phyloP scores from a whole-genome alignment of 73 alveolate species.

The Paramecium octaurelia region DNA sequence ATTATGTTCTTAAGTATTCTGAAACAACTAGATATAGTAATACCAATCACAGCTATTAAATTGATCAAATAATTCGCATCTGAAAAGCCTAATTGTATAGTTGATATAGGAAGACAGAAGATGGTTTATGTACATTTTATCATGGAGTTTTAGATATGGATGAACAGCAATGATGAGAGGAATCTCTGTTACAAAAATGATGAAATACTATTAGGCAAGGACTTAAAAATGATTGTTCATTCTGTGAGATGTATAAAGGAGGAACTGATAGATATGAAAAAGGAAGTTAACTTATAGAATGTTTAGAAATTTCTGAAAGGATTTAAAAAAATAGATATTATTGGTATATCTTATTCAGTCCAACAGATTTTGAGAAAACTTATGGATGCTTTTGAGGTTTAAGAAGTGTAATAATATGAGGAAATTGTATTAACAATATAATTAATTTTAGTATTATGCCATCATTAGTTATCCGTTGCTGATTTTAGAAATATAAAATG shows the following conservation, averaged over 20 bases:
- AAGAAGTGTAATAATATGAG: not conserved
- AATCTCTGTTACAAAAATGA: not conserved
- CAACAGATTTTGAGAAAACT: not conserved
- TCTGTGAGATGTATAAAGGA: not conserved
- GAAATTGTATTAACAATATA: not conserved
- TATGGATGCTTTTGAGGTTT: not conserved
- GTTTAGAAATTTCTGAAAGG: not conserved
- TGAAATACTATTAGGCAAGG: not conserved
- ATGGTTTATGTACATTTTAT: not conserved
- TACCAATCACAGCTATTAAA: not conserved
- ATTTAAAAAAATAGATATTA: not conserved
- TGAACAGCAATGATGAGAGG: not conserved
- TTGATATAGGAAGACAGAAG: not conserved
- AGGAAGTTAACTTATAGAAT: not conserved
- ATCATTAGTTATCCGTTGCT: not conserved
- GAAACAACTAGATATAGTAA: not conserved
- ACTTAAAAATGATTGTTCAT: not conserved
- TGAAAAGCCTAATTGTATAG: not conserved
- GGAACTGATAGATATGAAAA: not conserved
- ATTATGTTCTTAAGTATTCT: not conserved
- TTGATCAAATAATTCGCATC: not conserved
- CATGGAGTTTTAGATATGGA: not conserved
- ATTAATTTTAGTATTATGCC: not conserved
- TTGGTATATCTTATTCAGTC: not conserved
- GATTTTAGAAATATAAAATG: not conserved